A percentile compares a stretch with the other conserved stretches of the same genome.
Conservation (phyloP, 2,329 filamentous ascomycete species). For the Stagonosporopsis rhizophila region DNA sequence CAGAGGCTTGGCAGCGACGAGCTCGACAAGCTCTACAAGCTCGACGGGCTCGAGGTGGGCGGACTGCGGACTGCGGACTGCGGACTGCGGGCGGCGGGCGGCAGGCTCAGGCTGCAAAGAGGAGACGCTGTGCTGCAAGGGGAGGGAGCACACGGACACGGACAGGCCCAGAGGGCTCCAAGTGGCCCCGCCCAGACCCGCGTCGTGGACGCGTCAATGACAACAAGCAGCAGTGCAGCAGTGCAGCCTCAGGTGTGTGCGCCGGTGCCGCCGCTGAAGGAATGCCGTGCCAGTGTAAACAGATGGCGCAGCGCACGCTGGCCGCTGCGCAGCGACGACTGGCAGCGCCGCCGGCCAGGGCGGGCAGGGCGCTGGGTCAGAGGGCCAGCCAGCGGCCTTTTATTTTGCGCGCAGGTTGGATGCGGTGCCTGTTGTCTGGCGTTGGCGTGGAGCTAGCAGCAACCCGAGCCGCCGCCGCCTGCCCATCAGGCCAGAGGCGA, state of each 20-base stretch:
- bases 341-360: neutral
- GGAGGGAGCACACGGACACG: neutral
- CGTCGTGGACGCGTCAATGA: conserved; percentile 14
- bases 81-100: neutral
- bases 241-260: conserved; percentile 2
- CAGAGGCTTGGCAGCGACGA: conserved; percentile 20
- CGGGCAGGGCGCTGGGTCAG: conserved; percentile 3
- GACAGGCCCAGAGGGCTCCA: too few relatives aligned
- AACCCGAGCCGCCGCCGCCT: neutral
- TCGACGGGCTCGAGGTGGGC: neutral
- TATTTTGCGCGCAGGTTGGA: neutral
- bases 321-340: conserved; percentile 5
- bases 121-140: neutral
- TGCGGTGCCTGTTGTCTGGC: conserved; percentile 4
- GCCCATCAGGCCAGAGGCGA: neutral
- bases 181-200: neutral
- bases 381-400: neutral
- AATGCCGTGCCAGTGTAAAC: neutral
- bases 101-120: neutral
- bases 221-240: conserved; percentile 8
- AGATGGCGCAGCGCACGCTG: conserved; percentile 4
- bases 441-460: neutral
- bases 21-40: too few relatives aligned
- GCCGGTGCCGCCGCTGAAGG: neutral
- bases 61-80: conserved; percentile 2